A percentile compares a stretch with the other conserved stretches of the same genome.
phyloP scores from a whole-genome alignment of 2,329 filamentous ascomycete genomes.

The Stachybotrys echinatus region DNA sequence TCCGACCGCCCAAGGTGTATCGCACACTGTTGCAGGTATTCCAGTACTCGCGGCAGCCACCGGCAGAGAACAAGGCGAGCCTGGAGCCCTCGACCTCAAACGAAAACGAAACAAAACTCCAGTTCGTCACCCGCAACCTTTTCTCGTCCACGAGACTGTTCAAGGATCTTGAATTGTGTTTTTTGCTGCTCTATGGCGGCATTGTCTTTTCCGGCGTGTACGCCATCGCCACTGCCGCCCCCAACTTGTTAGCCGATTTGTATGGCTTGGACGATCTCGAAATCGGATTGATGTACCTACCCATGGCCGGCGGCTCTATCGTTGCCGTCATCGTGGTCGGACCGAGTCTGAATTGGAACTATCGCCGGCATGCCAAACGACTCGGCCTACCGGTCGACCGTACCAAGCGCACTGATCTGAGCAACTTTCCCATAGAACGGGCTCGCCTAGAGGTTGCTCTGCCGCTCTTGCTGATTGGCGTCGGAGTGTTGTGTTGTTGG shows the following conservation, averaged over 20 bases:
- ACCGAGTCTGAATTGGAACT: slow-evolving; percentile 58
- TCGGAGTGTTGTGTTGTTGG: not conserved
- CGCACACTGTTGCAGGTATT: not conserved
- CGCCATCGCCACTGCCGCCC: not conserved
- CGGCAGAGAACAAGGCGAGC: not conserved
- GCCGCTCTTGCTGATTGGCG: slow-evolving; percentile 32
- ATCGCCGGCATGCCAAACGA: slow-evolving; percentile 45
- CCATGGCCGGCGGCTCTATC: not conserved
- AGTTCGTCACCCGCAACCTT: not conserved
- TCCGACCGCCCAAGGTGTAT: not conserved
- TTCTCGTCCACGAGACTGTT: not conserved
- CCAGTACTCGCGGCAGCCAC: not conserved
- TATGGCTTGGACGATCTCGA: not conserved
- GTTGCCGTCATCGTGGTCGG: slow-evolving; percentile 23
- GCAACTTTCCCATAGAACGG: slow-evolving; percentile 36
- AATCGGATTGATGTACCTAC: not conserved
- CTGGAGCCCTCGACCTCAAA: not conserved
- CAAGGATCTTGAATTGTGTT: not conserved
- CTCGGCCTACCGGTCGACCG: slow-evolving; percentile 43
- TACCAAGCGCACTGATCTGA: slow-evolving; percentile 36
- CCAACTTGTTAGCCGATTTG: not conserved
- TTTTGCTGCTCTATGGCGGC: not conserved
- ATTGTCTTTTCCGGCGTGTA: not conserved
- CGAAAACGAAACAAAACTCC: not conserved
- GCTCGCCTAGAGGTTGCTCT: slow-evolving; percentile 35